These are phyloP conservation scores for Lenzites betulinus DNA, from an alignment of 768 basidiomycete species.

Conservation along the genomic window DNA sequence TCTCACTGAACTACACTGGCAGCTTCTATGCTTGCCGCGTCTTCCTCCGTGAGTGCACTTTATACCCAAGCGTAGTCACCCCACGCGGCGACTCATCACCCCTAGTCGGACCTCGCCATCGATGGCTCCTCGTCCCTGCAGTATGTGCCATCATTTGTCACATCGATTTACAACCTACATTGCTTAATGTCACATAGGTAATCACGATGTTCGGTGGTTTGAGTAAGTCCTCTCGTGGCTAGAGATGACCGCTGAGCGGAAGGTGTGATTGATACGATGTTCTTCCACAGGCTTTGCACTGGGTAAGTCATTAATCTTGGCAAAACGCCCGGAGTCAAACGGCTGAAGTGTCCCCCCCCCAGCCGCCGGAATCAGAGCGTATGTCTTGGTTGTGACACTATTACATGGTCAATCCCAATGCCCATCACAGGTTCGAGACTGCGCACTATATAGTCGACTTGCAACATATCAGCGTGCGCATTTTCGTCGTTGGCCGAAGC, in stretches of 20 bases:
- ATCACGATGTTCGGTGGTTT: background rate
- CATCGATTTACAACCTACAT: background rate
- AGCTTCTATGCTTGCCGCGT: constrained; percentile 2
- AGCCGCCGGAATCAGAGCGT: background rate
- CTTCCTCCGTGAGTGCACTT: background rate
- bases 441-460: background rate
- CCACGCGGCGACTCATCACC: background rate
- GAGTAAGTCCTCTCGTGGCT: background rate
- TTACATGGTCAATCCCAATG: background rate
- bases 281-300: background rate
- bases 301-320: no score
- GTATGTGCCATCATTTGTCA: background rate
- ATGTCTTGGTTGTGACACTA: background rate
- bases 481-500: no score
- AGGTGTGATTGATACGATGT: background rate
- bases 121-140: background rate
- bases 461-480: background rate
- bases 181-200: background rate
- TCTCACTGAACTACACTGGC: no score
- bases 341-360: background rate
- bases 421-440: background rate
- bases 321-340: background rate
- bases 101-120: background rate
- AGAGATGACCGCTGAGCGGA: background rate
- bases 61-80: no score